Conservation (phyloP, 169 alveolate species). For the Cryptosporidium baileyi region DNA sequence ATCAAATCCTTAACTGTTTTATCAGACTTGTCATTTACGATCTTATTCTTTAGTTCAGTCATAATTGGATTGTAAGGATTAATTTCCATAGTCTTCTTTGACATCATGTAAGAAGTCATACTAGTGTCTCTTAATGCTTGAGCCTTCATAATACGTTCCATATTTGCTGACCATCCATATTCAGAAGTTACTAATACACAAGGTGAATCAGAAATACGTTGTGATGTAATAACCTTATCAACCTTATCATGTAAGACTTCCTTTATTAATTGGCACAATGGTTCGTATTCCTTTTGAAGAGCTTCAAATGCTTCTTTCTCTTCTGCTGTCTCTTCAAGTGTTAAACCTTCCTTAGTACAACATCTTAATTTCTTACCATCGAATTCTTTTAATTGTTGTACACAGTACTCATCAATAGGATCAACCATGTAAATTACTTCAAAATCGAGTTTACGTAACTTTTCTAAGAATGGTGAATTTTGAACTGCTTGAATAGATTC, state of each 20-base stretch:
- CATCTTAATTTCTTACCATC: constrained; percentile 97
- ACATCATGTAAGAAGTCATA: constrained; percentile 94
- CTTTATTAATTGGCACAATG: constrained; percentile 95
- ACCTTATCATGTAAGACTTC: constrained; percentile 98
- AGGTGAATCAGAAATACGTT: constrained; percentile 97
- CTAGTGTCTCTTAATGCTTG: constrained; percentile 98
- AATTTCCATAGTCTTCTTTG: constrained; percentile 99
- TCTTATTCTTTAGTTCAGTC: constrained; percentile 93
- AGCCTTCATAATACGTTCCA: constrained; percentile 99
- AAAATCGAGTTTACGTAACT: constrained; percentile 93
- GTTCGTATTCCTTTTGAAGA: constrained; percentile 95
- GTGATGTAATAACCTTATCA: constrained; percentile 95
- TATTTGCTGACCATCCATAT: constrained; percentile 99
- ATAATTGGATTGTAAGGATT: constrained; percentile 98
- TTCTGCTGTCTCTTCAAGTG: constrained; percentile 94
- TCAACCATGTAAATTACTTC: constrained; percentile 99
- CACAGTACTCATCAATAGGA: constrained; percentile 99
- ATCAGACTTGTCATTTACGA: constrained; percentile 95
- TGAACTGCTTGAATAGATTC: constrained; percentile 96
- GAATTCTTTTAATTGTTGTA: constrained; percentile 95
- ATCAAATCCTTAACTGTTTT: constrained; percentile 98
- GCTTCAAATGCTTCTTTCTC: constrained; percentile 97
- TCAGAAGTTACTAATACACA: constrained; percentile 98
- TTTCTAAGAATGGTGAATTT: constrained; percentile 98
- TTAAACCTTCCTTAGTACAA: constrained; percentile 97